Conservation (phyloP, 495 filamentous ascomycete genomes). For the Neurospora pannonica region DNA sequence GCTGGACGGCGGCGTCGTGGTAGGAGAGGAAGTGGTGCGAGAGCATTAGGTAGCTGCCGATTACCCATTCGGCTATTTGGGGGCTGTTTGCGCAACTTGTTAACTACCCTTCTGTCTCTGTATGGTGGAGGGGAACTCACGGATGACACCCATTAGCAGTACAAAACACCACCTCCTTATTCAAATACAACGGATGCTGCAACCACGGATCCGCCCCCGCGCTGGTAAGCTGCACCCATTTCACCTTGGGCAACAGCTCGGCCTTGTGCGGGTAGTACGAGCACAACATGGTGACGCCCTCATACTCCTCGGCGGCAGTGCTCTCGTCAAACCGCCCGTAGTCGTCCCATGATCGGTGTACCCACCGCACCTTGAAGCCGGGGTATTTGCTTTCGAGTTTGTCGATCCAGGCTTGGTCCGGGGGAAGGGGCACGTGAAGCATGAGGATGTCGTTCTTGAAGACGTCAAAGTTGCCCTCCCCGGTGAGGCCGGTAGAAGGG, state of each 20-base stretch:
- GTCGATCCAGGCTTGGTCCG: conserved; percentile 17
- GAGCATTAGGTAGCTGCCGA: conserved; percentile 27
- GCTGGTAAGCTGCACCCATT: conserved; percentile 23
- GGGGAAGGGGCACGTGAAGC: conserved; percentile 5
- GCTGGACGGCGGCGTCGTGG: conserved; percentile 1
- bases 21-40: conserved; percentile 14
- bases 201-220: conserved; percentile 27
- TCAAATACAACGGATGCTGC: conserved; percentile 16
- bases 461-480: not conserved
- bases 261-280: conserved; percentile 10
- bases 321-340: not conserved
- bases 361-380: conserved; percentile 24
- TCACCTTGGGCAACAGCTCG: conserved; percentile 18
- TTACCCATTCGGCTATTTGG: conserved; percentile 38
- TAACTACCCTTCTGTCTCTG: not conserved
- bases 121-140: not conserved
- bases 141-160: conserved; percentile 23
- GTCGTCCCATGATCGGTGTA: not conserved
- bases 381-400: conserved; percentile 14
- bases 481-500: not conserved
- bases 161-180: conserved; percentile 19
- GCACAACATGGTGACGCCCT: conserved; percentile 21
- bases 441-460: conserved; percentile 15
- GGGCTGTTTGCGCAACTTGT: conserved; percentile 12
- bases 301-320: conserved; percentile 9